A percentile compares a stretch with the other conserved stretches of the same genome.
phyloP scores from a whole-genome alignment of 148 eudicot genomes.

The Talinum fruticosum region DNA sequence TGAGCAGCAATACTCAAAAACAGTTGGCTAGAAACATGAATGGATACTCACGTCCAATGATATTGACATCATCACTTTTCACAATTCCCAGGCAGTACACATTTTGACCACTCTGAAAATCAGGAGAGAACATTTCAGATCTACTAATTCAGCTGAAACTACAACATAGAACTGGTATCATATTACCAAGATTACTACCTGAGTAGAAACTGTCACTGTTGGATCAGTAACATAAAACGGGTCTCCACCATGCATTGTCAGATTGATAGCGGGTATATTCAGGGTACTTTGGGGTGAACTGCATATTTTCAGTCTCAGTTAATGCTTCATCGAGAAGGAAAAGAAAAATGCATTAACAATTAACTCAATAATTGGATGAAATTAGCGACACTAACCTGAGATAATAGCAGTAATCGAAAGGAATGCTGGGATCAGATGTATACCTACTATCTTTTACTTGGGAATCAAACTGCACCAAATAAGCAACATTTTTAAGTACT shows the following conservation, averaged over 20 bases:
- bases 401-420: slow-evolving; percentile 72
- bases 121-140: slow-evolving; percentile 7
- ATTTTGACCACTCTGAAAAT: slow-evolving; percentile 37
- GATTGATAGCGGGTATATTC: slow-evolving; percentile 28
- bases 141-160: neutral
- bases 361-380: neutral
- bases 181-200: slow-evolving; percentile 28
- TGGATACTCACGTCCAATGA: slow-evolving; percentile 38
- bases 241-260: slow-evolving; percentile 76
- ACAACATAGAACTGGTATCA: neutral
- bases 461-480: slow-evolving; percentile 38
- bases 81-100: slow-evolving; percentile 67
- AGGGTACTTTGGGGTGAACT: slow-evolving; percentile 20
- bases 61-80: slow-evolving; percentile 58
- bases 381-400: slow-evolving; percentile 45
- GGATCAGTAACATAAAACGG: slow-evolving; percentile 44
- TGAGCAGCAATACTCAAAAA: neutral
- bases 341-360: neutral
- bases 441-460: slow-evolving; percentile 46
- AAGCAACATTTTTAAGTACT: neutral
- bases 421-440: slow-evolving; percentile 47
- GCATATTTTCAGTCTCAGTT: slow-evolving; percentile 17
- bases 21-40: neutral
- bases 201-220: slow-evolving; percentile 23
- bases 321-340: neutral